Conservation (phyloP, 1,139 yeast genomes). For the Hansenula lynferdii region DNA sequence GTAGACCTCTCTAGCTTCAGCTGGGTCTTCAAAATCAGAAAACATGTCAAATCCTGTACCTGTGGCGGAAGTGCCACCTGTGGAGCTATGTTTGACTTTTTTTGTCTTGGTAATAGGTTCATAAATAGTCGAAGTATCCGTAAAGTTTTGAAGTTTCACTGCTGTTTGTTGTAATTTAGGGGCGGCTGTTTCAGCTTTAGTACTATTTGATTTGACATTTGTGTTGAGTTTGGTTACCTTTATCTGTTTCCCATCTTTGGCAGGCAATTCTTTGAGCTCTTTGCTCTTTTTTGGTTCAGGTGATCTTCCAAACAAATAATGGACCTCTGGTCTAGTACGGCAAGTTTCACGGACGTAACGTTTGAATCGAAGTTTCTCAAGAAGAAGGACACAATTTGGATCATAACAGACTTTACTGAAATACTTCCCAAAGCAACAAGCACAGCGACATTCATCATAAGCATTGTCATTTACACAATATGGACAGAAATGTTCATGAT, state of each 20-base stretch:
- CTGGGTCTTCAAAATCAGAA: conserved; percentile 11
- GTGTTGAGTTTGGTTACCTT: too few species aligned
- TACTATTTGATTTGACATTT: too few species aligned
- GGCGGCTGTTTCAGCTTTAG: too few species aligned
- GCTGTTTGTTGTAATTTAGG: too few species aligned
- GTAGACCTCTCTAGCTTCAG: neutral
- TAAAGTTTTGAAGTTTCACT: too few species aligned
- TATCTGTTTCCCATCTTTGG: too few species aligned
- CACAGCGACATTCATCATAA: conserved; percentile 23
- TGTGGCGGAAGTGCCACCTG: too few species aligned
- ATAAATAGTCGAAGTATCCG: too few species aligned
- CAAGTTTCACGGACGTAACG: conserved; percentile 20
- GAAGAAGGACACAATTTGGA: conserved; percentile 16
- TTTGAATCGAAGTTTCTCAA: conserved; percentile 20
- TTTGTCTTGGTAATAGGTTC: too few species aligned
- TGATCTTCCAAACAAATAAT: conserved; percentile 4
- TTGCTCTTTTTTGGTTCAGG: neutral
- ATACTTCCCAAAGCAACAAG: conserved; percentile 21
- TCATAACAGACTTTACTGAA: conserved; percentile 22
- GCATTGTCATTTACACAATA: conserved; percentile 21
- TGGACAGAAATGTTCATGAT: conserved; percentile 21
- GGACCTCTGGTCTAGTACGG: conserved; percentile 15
- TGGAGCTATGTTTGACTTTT: too few species aligned
- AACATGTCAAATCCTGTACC: conserved; percentile 9
- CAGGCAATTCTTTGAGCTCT: neutral